Percentiles rank a stretch among this genome's conserved stretches.
These are phyloP conservation scores for Croton setiger DNA, from an alignment of 441 rosid species.

Conservation along the genomic window DNA sequence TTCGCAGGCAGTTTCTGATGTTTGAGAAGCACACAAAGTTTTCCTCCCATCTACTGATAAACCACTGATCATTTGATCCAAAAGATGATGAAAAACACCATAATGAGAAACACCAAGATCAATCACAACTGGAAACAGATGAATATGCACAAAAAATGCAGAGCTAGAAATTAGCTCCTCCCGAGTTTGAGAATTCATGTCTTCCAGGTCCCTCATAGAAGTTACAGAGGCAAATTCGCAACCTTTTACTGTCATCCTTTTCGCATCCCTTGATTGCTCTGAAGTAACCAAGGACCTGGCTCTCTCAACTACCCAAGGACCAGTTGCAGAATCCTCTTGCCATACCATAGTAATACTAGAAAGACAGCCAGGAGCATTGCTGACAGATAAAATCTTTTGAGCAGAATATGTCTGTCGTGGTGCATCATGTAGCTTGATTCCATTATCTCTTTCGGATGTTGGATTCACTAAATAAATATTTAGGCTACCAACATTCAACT, in stretches of 20 bases:
- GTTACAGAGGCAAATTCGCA: constrained; percentile 71
- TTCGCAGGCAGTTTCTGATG: constrained; percentile 34
- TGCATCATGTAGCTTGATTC: constrained; percentile 24
- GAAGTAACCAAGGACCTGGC: constrained; percentile 72
- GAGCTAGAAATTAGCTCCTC: constrained; percentile 71
- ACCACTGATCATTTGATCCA: constrained; percentile 51
- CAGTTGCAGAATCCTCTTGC: constrained; percentile 68
- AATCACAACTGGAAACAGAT: constrained; percentile 45
- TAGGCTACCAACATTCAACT: constrained; percentile 52
- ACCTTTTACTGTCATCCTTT: constrained; percentile 48
- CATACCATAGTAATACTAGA: constrained; percentile 73
- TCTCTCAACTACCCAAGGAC: constrained; percentile 71
- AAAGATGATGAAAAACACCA: constrained; percentile 38
- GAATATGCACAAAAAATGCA: constrained; percentile 54
- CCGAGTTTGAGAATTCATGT: constrained; percentile 46
- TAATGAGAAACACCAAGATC: constrained; percentile 53
- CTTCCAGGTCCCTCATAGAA: constrained; percentile 55
- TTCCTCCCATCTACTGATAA: constrained; percentile 33
- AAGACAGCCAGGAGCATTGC: constrained; percentile 41
- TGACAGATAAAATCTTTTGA: constrained; percentile 50
- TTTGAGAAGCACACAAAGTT: constrained; percentile 42
- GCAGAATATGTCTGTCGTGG: constrained; percentile 43
- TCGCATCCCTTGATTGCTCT: constrained; percentile 50
- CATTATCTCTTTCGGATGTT: constrained; percentile 36
- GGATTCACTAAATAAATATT: constrained; percentile 58